A percentile compares a stretch with the other conserved stretches of the same genome.
These are phyloP conservation scores for Ustanciosporium gigantosporum DNA, from an alignment of 1,284 basidiomycete genomes.

Conservation along the genomic window DNA sequence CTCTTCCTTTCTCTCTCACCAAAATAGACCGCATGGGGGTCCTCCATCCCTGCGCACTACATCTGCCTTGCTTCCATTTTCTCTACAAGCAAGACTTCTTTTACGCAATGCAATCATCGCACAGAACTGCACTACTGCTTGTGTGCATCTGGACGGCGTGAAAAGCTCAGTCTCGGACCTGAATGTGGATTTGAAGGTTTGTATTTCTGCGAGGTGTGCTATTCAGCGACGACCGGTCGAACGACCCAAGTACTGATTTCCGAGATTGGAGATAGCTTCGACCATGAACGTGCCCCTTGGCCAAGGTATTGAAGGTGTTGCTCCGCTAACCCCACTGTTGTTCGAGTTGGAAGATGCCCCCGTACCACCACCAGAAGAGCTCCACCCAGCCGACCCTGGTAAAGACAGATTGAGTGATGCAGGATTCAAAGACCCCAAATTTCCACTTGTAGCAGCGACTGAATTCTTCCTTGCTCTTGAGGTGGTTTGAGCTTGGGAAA, in stretches of 20 bases:
- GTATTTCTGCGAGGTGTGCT: no score
- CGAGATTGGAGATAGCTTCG: constrained; percentile 30
- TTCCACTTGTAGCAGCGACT: constrained; percentile 3
- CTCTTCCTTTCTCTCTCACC: no score
- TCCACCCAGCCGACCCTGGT: constrained; percentile 8
- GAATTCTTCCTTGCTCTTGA: constrained; percentile 25
- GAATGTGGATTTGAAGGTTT: no score
- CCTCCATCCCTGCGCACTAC: no score
- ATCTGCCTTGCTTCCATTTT: no score
- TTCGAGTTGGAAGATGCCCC: constrained; percentile 68
- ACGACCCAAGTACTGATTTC: constrained; percentile 33
- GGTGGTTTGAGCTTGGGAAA: constrained; percentile 63
- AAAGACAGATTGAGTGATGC: constrained; percentile 11
- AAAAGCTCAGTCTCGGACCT: no score
- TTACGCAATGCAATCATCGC: no score
- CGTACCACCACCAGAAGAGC: constrained; percentile 60
- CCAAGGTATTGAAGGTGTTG: constrained; percentile 14
- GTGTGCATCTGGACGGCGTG: no score
- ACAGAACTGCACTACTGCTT: no score
- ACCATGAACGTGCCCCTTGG: constrained; percentile 37
- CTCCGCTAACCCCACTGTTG: no score
- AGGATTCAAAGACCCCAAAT: constrained; percentile 12
- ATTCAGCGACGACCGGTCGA: constrained; percentile 17
- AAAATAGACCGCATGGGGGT: no score
- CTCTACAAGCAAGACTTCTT: no score